Conservation (phyloP, 106 monocot genomes). For the Platanthera guangdongensis region DNA sequence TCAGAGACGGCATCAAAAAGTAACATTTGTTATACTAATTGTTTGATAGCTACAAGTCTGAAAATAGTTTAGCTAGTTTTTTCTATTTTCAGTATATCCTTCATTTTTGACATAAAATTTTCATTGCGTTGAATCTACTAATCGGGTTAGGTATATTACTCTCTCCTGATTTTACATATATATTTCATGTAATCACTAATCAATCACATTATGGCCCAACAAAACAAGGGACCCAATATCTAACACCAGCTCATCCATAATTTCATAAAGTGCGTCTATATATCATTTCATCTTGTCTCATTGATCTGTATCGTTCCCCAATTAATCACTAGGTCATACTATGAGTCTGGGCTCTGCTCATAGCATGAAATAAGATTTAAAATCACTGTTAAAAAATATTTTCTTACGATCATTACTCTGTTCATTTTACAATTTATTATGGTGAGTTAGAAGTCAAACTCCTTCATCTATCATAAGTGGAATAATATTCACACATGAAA, state of each 20-base stretch:
- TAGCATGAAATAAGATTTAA: no score
- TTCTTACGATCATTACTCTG: no score
- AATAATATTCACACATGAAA: no score
- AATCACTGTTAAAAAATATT: no score
- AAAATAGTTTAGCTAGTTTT: neutral
- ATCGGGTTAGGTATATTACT: neutral
- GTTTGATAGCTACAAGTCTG: neutral
- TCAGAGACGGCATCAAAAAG: conserved; percentile 98
- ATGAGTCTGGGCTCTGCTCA: no score
- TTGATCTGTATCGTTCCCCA: neutral
- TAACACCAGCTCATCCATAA: neutral
- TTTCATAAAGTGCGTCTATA: neutral
- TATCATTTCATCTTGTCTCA: neutral
- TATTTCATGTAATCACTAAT: neutral
- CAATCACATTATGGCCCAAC: neutral
- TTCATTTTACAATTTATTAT: no score
- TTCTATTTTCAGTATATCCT: neutral
- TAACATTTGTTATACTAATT: conserved; percentile 11
- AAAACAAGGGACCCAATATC: neutral
- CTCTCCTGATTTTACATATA: neutral
- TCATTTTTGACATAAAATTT: neutral
- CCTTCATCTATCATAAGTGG: no score
- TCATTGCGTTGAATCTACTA: neutral
- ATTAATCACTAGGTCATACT: no score
- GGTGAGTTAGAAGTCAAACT: no score